These are phyloP conservation scores for Epichloe aotearoae DNA, from an alignment of 2,329 filamentous ascomycete genomes.

Conservation along the genomic window DNA sequence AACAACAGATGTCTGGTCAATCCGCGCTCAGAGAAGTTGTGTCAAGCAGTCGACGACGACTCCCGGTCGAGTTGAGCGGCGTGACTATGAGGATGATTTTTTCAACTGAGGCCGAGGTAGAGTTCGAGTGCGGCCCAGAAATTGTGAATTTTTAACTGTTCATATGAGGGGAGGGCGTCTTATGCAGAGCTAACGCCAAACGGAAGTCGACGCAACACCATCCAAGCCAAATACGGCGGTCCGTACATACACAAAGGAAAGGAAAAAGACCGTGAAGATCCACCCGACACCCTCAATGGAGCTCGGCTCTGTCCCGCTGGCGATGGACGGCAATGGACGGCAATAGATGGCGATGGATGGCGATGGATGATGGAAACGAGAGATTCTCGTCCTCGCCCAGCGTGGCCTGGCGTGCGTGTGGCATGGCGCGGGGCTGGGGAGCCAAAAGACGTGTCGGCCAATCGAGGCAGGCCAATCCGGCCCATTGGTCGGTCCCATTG, in stretches of 20 bases:
- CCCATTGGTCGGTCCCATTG: constrained; percentile 1
- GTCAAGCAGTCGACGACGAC: neutral
- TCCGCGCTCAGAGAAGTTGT: neutral
- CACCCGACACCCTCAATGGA: neutral
- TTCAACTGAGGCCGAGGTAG: too few relatives aligned
- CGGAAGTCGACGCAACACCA: neutral
- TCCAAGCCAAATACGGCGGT: neutral
- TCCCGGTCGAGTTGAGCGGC: neutral
- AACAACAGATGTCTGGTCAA: neutral
- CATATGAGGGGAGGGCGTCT: neutral
- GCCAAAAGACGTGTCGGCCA: neutral
- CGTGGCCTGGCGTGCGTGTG: neutral
- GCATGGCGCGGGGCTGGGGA: neutral
- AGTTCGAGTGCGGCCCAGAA: neutral
- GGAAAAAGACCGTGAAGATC: neutral
- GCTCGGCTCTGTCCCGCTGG: neutral
- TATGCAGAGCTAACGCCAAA: neutral
- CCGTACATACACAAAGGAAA: neutral
- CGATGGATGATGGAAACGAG: neutral
- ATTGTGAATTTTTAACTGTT: too few relatives aligned
- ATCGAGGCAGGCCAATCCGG: neutral
- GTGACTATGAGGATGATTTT: neutral
- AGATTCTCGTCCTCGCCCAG: neutral
- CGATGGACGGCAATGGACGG: neutral
- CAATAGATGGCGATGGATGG: neutral